Percentiles rank a stretch among this genome's conserved stretches.
Conservation (phyloP, 129 eudicot genomes). For the Daucus carota region DNA sequence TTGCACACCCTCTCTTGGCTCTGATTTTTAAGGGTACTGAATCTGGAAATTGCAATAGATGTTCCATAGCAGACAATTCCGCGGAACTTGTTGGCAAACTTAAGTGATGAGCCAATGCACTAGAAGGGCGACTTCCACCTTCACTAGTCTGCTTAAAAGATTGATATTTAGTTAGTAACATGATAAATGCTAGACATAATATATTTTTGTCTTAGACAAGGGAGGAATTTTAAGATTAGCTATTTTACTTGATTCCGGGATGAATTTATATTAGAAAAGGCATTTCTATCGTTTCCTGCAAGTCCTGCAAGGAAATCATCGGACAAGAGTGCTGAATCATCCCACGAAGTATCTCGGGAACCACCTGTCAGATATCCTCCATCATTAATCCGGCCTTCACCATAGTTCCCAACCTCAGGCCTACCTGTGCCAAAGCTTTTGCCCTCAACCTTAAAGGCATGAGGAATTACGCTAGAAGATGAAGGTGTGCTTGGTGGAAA, state of each 20-base stretch:
- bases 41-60: conserved; percentile 45
- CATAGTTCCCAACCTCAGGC: conserved; percentile 26
- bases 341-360: conserved; percentile 46
- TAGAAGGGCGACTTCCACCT: conserved; percentile 41
- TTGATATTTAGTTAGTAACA: neutral
- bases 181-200: neutral
- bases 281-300: conserved; percentile 37
- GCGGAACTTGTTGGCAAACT: conserved; percentile 65
- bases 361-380: conserved; percentile 13
- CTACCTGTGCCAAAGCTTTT: conserved; percentile 32
- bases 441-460: conserved; percentile 34
- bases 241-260: conserved; percentile 51
- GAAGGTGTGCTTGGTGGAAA: conserved; percentile 36
- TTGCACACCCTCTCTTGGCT: conserved; percentile 93
- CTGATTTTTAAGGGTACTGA: conserved; percentile 56
- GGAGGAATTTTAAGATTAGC: too few relatives aligned
- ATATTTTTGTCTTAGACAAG: neutral
- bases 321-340: conserved; percentile 61
- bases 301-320: conserved; percentile 54
- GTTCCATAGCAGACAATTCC: conserved; percentile 54
- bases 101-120: conserved; percentile 63
- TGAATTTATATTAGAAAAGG: conserved; percentile 34
- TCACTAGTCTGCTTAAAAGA: conserved; percentile 31
- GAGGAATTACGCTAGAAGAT: conserved; percentile 35
- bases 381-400: conserved; percentile 14